These are phyloP conservation scores for Xylariaceae sp. DNA, from an alignment of 2,329 filamentous ascomycete species.

Conservation along the genomic window DNA sequence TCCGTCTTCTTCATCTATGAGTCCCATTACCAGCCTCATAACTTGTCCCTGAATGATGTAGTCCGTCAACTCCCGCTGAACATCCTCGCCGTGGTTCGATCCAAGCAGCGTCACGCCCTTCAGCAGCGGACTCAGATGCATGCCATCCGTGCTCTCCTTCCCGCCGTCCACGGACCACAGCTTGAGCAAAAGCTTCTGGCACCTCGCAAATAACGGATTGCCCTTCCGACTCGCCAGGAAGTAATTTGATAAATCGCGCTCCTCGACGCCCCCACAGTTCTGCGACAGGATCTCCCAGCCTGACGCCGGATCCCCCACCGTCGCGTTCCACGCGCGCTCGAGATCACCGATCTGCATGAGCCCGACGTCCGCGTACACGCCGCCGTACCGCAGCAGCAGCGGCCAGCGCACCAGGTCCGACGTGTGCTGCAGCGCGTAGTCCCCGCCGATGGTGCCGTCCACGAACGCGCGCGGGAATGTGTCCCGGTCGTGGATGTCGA, in stretches of 20 bases:
- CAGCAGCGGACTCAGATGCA: conserved; percentile 44
- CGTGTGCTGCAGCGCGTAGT: conserved; percentile 48
- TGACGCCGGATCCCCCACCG: conserved; percentile 40
- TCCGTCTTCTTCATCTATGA: conserved; percentile 42
- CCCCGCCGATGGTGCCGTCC: conserved; percentile 43
- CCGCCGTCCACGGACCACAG: conserved; percentile 44
- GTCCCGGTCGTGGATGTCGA: conserved; percentile 38
- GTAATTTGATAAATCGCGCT: conserved; percentile 42
- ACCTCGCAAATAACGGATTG: conserved; percentile 42
- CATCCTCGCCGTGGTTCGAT: conserved; percentile 33
- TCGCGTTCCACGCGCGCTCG: conserved; percentile 47
- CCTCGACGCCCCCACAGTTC: conserved; percentile 31
- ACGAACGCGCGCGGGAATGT: conserved; percentile 47
- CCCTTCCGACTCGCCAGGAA: conserved; percentile 34
- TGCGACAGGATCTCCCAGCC: conserved; percentile 45
- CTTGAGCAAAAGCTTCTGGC: conserved; percentile 45
- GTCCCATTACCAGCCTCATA: conserved; percentile 46
- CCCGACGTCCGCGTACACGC: conserved; percentile 55
- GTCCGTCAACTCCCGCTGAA: conserved; percentile 43
- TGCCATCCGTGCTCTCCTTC: conserved; percentile 44
- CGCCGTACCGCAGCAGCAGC: conserved; percentile 51
- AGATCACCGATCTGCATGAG: conserved; percentile 54
- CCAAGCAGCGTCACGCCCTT: conserved; percentile 37
- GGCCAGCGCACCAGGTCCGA: conserved; percentile 57
- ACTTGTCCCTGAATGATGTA: conserved; percentile 55